A percentile compares a stretch with the other conserved stretches of the same genome.
These are phyloP conservation scores for Ophiostoma montium DNA, from an alignment of 2,329 filamentous ascomycete species.

Conservation along the genomic window DNA sequence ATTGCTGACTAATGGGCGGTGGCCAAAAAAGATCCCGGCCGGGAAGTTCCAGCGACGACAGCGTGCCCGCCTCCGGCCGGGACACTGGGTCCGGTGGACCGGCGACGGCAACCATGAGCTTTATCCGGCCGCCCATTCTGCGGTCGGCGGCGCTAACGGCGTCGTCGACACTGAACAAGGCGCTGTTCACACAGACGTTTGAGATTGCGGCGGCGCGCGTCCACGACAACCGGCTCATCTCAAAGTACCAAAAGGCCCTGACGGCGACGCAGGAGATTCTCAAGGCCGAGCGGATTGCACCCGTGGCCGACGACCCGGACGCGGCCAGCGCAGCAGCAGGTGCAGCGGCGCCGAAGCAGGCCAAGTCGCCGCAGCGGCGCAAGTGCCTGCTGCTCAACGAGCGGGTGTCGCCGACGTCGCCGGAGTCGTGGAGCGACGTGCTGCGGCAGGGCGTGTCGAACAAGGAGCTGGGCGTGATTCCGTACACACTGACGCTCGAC, in stretches of 20 bases:
- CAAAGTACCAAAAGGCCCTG: conserved; percentile 53
- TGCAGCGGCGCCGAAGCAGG: conserved; percentile 25
- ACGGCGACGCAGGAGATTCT: conserved; percentile 53
- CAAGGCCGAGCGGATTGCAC: conserved; percentile 44
- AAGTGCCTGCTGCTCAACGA: conserved; percentile 50
- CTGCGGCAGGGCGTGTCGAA: conserved; percentile 55
- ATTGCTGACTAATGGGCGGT: conserved; percentile 6
- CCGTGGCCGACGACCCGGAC: conserved; percentile 51
- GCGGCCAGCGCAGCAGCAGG: conserved; percentile 23
- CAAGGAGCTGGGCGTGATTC: conserved; percentile 56
- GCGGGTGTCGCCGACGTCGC: conserved; percentile 40
- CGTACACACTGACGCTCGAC: conserved; percentile 60
- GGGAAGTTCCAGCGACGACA: conserved; percentile 7
- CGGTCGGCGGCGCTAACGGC: conserved; percentile 50
- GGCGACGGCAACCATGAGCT: conserved; percentile 27
- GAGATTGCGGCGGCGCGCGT: conserved; percentile 67
- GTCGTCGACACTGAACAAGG: conserved; percentile 50
- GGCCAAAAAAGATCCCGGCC: conserved; percentile 12
- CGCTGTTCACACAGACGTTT: conserved; percentile 66
- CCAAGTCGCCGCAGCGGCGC: conserved; percentile 13
- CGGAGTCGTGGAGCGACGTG: conserved; percentile 61
- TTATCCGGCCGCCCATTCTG: conserved; percentile 68
- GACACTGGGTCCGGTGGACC: neutral
- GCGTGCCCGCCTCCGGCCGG: neutral
- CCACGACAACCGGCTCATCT: conserved; percentile 60